These are phyloP conservation scores for Volvox carteri DNA, from an alignment of 163 green algal species.

Conservation along the genomic window DNA sequence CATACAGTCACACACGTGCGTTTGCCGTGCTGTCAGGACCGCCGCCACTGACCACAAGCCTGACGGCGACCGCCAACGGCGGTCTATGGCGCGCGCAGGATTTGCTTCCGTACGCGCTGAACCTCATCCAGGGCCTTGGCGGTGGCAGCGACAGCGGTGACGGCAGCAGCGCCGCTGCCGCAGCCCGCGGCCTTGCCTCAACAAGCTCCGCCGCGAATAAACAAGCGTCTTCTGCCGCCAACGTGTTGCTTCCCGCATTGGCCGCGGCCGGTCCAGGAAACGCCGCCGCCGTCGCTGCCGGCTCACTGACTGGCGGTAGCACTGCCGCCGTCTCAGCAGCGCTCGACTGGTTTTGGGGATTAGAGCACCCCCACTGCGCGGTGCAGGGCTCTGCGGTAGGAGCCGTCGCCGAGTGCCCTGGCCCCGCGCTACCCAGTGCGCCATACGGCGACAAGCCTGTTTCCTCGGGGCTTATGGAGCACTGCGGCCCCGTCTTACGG, in stretches of 20 bases:
- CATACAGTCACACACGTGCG: slow-evolving; percentile 21
- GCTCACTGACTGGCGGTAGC: background rate
- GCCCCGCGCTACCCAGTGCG: slow-evolving; percentile 8
- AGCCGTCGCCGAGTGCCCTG: background rate
- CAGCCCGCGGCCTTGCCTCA: background rate
- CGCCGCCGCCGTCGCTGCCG: background rate
- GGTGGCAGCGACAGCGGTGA: slow-evolving; percentile 43
- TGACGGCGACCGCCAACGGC: background rate
- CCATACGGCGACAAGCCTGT: slow-evolving; percentile 44
- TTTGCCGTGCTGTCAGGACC: slow-evolving; percentile 5
- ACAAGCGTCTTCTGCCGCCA: background rate
- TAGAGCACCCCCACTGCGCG: background rate
- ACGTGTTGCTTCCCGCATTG: background rate
- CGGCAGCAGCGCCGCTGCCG: background rate
- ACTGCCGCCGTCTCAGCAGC: background rate
- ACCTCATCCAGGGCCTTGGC: slow-evolving; percentile 9
- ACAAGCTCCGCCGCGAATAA: background rate
- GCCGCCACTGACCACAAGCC: background rate
- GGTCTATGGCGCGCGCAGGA: slow-evolving; percentile 33
- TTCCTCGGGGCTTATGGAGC: background rate
- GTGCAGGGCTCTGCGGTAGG: background rate
- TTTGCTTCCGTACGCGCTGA: slow-evolving; percentile 39
- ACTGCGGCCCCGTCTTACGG: background rate
- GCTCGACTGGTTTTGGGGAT: slow-evolving; percentile 24
- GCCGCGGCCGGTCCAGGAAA: background rate